Evolutionary conservation across 1,284 basidiomycete genomes (phyloP).

Genomic region (Cryptococcus sp.): DNA sequence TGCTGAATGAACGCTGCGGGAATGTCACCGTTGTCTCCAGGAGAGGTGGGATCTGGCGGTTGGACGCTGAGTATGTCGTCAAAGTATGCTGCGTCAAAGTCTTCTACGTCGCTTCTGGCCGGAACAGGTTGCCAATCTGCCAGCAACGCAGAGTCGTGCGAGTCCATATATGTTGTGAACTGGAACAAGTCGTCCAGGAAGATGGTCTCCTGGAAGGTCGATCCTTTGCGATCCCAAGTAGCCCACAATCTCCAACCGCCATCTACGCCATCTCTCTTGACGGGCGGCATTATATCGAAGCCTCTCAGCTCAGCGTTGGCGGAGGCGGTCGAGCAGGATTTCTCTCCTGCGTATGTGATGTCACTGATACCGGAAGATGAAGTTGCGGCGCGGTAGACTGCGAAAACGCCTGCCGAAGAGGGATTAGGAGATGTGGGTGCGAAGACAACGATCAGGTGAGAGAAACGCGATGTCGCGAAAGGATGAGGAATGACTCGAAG

Average conservation of each 20-base stretch:
- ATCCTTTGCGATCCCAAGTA: constrained; percentile 51
- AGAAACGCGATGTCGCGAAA: constrained; percentile 34
- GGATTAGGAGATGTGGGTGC: constrained; percentile 39
- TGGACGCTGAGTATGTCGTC: constrained; percentile 73
- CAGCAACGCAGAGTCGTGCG: constrained; percentile 24
- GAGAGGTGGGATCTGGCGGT: constrained; percentile 58
- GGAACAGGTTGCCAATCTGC: constrained; percentile 40
- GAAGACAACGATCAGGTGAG: constrained; percentile 50
- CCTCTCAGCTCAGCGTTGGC: constrained; percentile 47
- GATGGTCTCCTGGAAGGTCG: constrained; percentile 29
- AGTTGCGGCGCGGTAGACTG: constrained; percentile 46
- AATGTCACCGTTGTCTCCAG: constrained; percentile 47
- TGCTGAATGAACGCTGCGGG: constrained; percentile 75
- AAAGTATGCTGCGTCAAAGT: constrained; percentile 79
- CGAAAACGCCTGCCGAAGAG: constrained; percentile 46
- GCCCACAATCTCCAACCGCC: constrained; percentile 53
- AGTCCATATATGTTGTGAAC: constrained; percentile 37
- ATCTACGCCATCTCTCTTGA: constrained; percentile 27
- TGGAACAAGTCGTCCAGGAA: constrained; percentile 41
- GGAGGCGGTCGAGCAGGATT: constrained; percentile 30
- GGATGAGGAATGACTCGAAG: constrained; percentile 46
- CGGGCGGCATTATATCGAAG: constrained; percentile 47
- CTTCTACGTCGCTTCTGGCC: constrained; percentile 57
- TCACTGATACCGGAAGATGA: constrained; percentile 30
- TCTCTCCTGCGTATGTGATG: constrained; percentile 42